phyloP scores from a whole-genome alignment of 345 rosid species.

The Populus ilicifolia region DNA sequence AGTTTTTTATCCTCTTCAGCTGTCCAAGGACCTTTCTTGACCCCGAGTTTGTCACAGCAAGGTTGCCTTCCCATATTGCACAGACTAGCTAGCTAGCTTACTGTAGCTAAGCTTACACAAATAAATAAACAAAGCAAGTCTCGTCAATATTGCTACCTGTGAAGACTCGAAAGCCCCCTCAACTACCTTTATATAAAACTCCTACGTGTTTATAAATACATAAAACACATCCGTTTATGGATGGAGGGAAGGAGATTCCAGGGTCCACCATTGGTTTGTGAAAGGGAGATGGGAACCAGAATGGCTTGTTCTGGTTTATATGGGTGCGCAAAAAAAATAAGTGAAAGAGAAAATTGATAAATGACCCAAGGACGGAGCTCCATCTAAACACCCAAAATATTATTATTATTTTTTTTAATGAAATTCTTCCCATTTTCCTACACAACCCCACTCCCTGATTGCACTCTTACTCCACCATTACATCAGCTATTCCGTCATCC shows the following conservation, averaged over 20 bases:
- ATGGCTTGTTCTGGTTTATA: constrained; percentile 34
- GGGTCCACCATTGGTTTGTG: constrained; percentile 47
- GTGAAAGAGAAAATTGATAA: constrained; percentile 32
- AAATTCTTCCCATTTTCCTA: constrained; percentile 38
- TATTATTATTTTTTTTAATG: background rate
- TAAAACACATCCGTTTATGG: background rate
- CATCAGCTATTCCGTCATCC: constrained; percentile 72
- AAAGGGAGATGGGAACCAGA: constrained; percentile 49
- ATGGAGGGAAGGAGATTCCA: constrained; percentile 19
- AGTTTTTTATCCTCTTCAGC: constrained; percentile 40
- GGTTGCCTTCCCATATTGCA: constrained; percentile 35
- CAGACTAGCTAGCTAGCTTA: background rate
- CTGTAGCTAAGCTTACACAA: background rate
- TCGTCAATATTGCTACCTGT: constrained; percentile 29
- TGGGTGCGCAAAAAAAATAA: constrained; percentile 12
- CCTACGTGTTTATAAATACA: background rate
- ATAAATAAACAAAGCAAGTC: background rate
- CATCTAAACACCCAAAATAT: background rate
- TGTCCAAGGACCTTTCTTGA: constrained; percentile 46
- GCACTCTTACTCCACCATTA: constrained; percentile 71
- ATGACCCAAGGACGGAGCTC: constrained; percentile 22
- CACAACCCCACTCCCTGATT: constrained; percentile 47
- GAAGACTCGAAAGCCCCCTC: constrained; percentile 44
- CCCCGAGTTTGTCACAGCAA: constrained; percentile 41
- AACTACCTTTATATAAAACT: constrained; percentile 40